Base-by-base conservation (phyloP, 495 filamentous ascomycete species). In the Terfezia claveryi region DNA sequence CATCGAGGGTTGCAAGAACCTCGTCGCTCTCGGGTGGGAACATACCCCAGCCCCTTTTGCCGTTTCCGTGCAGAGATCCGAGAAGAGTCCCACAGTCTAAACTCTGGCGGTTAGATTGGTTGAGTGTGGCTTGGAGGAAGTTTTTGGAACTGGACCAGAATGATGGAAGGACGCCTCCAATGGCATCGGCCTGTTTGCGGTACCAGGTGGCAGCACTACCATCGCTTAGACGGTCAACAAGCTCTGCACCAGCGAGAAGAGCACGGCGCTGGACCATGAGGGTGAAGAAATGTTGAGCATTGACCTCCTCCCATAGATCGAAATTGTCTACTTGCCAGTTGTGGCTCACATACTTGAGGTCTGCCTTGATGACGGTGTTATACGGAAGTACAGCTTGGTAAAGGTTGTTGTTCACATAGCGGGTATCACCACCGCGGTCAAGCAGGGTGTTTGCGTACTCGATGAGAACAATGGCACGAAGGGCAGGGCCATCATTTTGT, bases 281-380 rank as follows among this genome's bases (percentile, higher is more conserved):
- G 4, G 74, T 76, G 58, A 75, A 83, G 70, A 83, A 82, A 6
- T 77, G 79, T 51, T 68, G 70, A 50, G 78, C 77, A 14, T 71
- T 64, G 1, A 81, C 74, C 66, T 84, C 81, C 59, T 84, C 81
- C 81, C 81, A 84, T 0, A 85, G 71, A 63, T 85, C 81, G 55
- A 75, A 85, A 36, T 78, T 78, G 23, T 36, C 51, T 10, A 54
- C 60, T 36, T 57, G 67, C 82, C 83, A 87, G 68, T 85, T 80
- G 58, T 83, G 74, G 4, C 77, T 69, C 8, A 82, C 75, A 58
- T 85, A 83, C n/a, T 73, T 69, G 16, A 85, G 72, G 57, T 85
- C 81, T 57, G 82, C 82, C 41, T 72, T 69, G 55, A 83, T 73
- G 23, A 83, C 66, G 4, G 67, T 67, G 36, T 72, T 32, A 32